These are phyloP conservation scores for Phellopilus nigrolimitatus DNA, from an alignment of 1,284 basidiomycete genomes.

Conservation along the genomic window DNA sequence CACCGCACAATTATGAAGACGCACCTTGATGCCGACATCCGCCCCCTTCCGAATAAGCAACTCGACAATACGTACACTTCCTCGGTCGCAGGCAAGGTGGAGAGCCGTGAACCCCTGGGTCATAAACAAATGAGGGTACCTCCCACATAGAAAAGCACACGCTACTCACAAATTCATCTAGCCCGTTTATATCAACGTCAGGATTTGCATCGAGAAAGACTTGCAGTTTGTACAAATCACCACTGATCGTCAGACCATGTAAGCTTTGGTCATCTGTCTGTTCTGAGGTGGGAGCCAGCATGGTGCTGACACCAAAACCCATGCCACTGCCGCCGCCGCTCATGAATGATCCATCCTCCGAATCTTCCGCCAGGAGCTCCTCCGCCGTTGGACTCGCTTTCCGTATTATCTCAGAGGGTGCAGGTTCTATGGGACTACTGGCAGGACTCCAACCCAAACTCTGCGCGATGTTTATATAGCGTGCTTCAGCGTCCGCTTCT, in stretches of 20 bases:
- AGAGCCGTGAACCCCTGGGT: conserved; percentile 78
- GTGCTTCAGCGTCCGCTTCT: conserved; percentile 42
- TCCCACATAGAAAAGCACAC: conserved; percentile 2
- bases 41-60: conserved; percentile 65
- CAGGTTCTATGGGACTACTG: conserved; percentile 12
- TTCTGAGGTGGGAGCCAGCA: conserved; percentile 44
- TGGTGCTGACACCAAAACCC: conserved; percentile 60
- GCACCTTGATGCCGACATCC: conserved; percentile 57
- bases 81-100: conserved; percentile 83
- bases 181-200: conserved; percentile 37
- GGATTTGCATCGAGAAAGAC: conserved; percentile 41
- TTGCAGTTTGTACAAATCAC: conserved; percentile 45
- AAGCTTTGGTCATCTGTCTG: conserved; percentile 38
- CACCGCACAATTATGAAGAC: conserved; percentile 1
- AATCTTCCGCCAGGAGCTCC: conserved; percentile 30
- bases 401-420: conserved; percentile 15
- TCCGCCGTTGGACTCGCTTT: conserved; percentile 23
- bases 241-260: conserved; percentile 62
- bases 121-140: neutral
- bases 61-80: conserved; percentile 52
- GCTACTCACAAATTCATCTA: conserved; percentile 57
- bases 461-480: conserved; percentile 70
- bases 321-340: conserved; percentile 39
- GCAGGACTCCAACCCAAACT: conserved; percentile 63
- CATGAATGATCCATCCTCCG: conserved; percentile 36